Percentiles rank a stretch among this genome's conserved stretches.
Evolutionary conservation across 371 early-diverging fungal species (phyloP).

Genomic region (Coemansia sp.): DNA sequence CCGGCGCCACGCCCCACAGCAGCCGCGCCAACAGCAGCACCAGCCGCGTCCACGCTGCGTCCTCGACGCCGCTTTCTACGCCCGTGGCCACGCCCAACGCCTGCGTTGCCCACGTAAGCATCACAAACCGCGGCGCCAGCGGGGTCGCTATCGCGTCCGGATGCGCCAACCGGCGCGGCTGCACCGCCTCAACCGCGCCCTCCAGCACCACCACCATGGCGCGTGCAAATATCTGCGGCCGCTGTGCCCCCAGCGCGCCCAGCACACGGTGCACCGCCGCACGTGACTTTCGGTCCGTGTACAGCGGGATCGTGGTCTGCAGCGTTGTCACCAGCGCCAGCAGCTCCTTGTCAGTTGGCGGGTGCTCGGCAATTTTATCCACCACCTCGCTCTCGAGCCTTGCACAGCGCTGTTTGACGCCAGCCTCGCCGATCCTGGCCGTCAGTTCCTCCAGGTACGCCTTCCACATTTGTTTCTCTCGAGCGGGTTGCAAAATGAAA

Average conservation of each 20-base stretch:
- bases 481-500: too few species aligned
- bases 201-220: slow-evolving; percentile 20
- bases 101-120: slow-evolving; percentile 47
- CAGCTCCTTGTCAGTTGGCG: slow-evolving; percentile 31
- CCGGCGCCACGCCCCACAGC: slow-evolving; percentile 43
- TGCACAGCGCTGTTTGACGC: slow-evolving; percentile 21
- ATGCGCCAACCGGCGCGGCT: slow-evolving; percentile 25
- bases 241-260: slow-evolving; percentile 14
- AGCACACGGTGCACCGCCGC: slow-evolving; percentile 26
- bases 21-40: slow-evolving; percentile 39
- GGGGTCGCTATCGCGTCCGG: slow-evolving; percentile 33
- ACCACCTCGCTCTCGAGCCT: slow-evolving; percentile 17
- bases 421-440: slow-evolving; percentile 8
- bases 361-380: slow-evolving; percentile 9
- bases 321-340: slow-evolving; percentile 18
- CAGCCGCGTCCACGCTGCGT: slow-evolving; percentile 41
- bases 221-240: slow-evolving; percentile 10
- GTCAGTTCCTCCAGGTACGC: slow-evolving; percentile 9
- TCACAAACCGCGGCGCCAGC: slow-evolving; percentile 29
- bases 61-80: slow-evolving; percentile 8
- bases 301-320: slow-evolving; percentile 21
- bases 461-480: slow-evolving; percentile 10
- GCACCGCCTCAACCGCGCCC: slow-evolving; percentile 33
- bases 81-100: slow-evolving; percentile 21
- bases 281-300: slow-evolving; percentile 36